Percentiles rank a stretch among this genome's conserved stretches.
Conservation (phyloP, 441 rosid species). For the Gossypium aridum region DNA sequence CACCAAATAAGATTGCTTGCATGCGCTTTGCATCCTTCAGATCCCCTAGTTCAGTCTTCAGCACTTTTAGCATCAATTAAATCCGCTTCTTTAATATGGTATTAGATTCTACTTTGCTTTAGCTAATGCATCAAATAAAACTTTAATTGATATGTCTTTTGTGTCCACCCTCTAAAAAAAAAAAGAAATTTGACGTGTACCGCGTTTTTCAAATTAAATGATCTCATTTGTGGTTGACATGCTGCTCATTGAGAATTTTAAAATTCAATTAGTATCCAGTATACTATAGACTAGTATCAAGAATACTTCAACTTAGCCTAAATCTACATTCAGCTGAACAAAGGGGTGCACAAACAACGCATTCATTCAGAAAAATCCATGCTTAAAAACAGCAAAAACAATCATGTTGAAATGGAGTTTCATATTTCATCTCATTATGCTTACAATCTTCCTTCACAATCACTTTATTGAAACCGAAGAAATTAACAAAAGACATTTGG, state of each 20-base stretch:
- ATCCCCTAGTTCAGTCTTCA: too few species aligned
- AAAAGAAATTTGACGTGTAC: too few species aligned
- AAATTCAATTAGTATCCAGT: background rate
- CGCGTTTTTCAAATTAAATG: too few species aligned
- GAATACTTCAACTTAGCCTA: background rate
- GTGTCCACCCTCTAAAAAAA: too few species aligned
- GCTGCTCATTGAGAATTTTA: background rate
- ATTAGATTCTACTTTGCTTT: too few species aligned
- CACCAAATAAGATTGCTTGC: too few species aligned
- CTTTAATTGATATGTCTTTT: too few species aligned
- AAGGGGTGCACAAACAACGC: background rate
- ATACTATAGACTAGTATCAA: background rate
- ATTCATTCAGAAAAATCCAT: background rate
- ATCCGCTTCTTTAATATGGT: too few species aligned
- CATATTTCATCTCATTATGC: background rate
- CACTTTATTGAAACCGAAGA: constrained; percentile 19
- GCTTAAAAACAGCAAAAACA: constrained; percentile 1
- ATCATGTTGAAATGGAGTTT: background rate
- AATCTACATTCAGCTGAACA: background rate
- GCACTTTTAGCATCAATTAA: too few species aligned
- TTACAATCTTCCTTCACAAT: constrained; percentile 11
- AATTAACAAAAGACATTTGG: constrained; percentile 1
- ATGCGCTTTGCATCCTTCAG: too few species aligned
- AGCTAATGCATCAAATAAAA: too few species aligned
- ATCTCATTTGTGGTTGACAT: background rate